Conservation (phyloP, 495 filamentous ascomycete species). For the Xylaria curta region DNA sequence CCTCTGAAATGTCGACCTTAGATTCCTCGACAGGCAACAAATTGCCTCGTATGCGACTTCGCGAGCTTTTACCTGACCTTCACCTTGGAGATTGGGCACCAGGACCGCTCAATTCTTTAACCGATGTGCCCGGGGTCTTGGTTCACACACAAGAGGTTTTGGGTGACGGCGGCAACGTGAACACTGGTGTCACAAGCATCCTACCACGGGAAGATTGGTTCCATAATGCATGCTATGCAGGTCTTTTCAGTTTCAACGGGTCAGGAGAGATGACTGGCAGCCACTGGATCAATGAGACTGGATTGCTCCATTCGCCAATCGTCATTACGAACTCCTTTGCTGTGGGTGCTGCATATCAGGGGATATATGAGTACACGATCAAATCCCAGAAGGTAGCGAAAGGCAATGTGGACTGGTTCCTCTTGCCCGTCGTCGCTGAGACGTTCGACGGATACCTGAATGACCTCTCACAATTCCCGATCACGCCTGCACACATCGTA, state of each 20-base stretch:
- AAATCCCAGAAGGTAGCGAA: conserved; percentile 42
- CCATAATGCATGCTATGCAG: conserved; percentile 55
- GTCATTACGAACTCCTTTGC: conserved; percentile 58
- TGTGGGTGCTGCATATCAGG: conserved; percentile 55
- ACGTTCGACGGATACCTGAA: conserved; percentile 60
- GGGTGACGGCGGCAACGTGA: conserved; percentile 43
- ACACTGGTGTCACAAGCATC: conserved; percentile 60
- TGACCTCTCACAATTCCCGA: conserved; percentile 50
- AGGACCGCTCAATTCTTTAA: conserved; percentile 56
- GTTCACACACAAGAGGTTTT: conserved; percentile 55
- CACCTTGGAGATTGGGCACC: conserved; percentile 45
- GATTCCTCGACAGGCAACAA: conserved; percentile 14
- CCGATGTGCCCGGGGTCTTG: conserved; percentile 57
- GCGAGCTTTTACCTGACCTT: conserved; percentile 51
- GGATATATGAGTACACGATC: conserved; percentile 56
- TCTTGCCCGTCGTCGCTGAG: conserved; percentile 59
- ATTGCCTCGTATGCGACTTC: conserved; percentile 43
- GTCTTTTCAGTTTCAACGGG: conserved; percentile 61
- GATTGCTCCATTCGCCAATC: conserved; percentile 56
- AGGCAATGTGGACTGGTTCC: conserved; percentile 52
- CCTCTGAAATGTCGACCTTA: conserved; percentile 28
- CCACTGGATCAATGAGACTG: conserved; percentile 61
- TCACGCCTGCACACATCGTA: conserved; percentile 51
- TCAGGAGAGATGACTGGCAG: conserved; percentile 60
- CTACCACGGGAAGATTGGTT: conserved; percentile 56